Percentiles rank a stretch among this genome's conserved stretches.
phyloP scores from a whole-genome alignment of 2,329 filamentous ascomycete species.

The Fusarium sublunatum region DNA sequence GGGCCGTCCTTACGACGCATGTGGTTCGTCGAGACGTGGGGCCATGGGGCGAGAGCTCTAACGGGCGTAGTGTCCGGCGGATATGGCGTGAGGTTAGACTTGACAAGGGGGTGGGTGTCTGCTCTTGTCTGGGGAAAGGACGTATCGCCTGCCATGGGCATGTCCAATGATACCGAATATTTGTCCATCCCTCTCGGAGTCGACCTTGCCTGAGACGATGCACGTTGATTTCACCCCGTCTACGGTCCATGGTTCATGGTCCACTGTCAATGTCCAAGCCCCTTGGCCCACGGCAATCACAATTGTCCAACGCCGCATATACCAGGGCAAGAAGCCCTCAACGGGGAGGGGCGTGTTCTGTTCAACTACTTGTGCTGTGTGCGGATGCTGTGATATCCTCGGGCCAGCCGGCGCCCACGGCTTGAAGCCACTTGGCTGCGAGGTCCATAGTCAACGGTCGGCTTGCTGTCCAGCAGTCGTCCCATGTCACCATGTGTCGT shows the following conservation, averaged over 20 bases:
- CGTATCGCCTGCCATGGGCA: constrained; percentile 15
- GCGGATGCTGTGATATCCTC: constrained; percentile 18
- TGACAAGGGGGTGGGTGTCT: constrained; percentile 37
- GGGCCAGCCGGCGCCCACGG: constrained; percentile 35
- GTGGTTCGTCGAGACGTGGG: constrained; percentile 44
- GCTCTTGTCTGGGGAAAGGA: constrained; percentile 42
- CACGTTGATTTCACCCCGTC: constrained; percentile 26
- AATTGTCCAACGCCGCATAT: constrained; percentile 11
- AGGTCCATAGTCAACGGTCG: constrained; percentile 30
- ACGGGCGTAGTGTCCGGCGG: constrained; percentile 46
- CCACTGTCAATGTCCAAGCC: constrained; percentile 20
- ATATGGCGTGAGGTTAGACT: constrained; percentile 46
- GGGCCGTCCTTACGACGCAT: constrained; percentile 30
- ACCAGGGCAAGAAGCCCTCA: constrained; percentile 29
- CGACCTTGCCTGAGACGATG: constrained; percentile 38
- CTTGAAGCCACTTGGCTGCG: constrained; percentile 36
- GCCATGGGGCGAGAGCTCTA: constrained; percentile 44
- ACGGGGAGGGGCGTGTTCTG: constrained; percentile 20
- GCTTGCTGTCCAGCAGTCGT: constrained; percentile 33
- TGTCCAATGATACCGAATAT: constrained; percentile 31
- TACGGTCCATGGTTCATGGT: constrained; percentile 27
- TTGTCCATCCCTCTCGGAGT: constrained; percentile 28
- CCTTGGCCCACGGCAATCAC: constrained; percentile 41
- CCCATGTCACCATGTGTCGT: constrained; percentile 42
- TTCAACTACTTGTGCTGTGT: background rate